Conservation (phyloP, 2,329 filamentous ascomycete genomes). For the Epichloe elymi region DNA sequence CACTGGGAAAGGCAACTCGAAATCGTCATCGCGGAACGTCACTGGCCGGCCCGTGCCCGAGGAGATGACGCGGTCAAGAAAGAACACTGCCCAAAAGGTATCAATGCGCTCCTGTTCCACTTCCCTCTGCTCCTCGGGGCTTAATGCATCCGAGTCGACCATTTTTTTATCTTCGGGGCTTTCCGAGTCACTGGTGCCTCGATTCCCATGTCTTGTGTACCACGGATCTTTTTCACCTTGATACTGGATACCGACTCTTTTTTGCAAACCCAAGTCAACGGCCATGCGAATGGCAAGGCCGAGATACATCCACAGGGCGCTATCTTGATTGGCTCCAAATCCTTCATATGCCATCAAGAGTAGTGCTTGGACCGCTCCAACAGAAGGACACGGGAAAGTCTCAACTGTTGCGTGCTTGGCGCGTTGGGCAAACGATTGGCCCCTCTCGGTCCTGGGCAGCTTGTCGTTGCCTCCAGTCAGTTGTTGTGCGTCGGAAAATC, state of each 20-base stretch:
- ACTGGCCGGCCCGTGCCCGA: conserved; percentile 76
- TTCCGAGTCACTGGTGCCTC: conserved; percentile 19
- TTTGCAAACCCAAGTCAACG: conserved; percentile 68
- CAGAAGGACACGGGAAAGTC: conserved; percentile 68
- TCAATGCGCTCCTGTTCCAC: conserved; percentile 73
- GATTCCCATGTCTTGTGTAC: conserved; percentile 32
- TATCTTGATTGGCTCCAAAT: conserved; percentile 79
- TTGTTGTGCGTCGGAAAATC: conserved; percentile 54
- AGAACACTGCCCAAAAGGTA: conserved; percentile 83
- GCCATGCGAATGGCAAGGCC: conserved; percentile 78
- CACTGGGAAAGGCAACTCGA: conserved; percentile 59
- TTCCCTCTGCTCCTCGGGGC: conserved; percentile 42
- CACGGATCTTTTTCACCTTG: conserved; percentile 40
- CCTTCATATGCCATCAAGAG: conserved; percentile 78
- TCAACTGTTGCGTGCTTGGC: conserved; percentile 76
- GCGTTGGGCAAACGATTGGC: conserved; percentile 65
- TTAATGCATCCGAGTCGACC: conserved; percentile 26
- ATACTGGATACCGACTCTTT: conserved; percentile 62
- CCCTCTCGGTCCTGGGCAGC: conserved; percentile 51
- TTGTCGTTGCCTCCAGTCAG: conserved; percentile 35
- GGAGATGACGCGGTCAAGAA: conserved; percentile 76
- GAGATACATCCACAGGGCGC: conserved; percentile 86
- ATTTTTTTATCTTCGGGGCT: conserved; percentile 28
- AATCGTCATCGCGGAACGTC: conserved; percentile 72
- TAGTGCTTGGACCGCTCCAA: conserved; percentile 73